Percentiles rank a stretch among this genome's conserved stretches.
phyloP scores from a whole-genome alignment of 148 eudicot species.

The Diospyros kaki region DNA sequence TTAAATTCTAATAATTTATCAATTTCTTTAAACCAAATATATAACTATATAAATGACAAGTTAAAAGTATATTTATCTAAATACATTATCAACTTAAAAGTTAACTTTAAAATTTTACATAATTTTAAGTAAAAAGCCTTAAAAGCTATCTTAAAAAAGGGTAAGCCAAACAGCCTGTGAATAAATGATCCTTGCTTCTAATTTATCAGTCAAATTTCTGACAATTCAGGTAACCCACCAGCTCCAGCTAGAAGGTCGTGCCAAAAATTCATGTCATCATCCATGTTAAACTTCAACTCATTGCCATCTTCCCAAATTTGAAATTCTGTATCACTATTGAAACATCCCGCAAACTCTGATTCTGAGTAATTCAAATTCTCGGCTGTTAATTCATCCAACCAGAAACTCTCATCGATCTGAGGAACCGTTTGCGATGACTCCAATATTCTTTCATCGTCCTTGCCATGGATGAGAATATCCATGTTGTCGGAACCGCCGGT shows the following conservation, averaged over 20 bases:
- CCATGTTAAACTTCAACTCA: neutral
- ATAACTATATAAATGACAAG: no score
- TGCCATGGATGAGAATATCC: neutral
- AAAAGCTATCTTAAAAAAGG: no score
- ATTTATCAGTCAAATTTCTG: constrained; percentile 31
- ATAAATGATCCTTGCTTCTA: no score
- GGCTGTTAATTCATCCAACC: constrained; percentile 32
- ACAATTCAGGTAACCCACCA: constrained; percentile 35
- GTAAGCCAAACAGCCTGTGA: no score
- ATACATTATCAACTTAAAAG: no score
- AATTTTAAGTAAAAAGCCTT: no score
- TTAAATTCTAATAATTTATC: no score
- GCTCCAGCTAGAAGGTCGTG: constrained; percentile 37
- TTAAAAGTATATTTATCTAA: no score
- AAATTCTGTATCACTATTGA: neutral
- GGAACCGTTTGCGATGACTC: constrained; percentile 25
- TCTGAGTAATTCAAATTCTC: constrained; percentile 2
- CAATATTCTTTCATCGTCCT: neutral
- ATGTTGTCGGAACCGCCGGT: constrained; percentile 14
- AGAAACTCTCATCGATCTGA: constrained; percentile 53
- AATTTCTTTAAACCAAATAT: no score
- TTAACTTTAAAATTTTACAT: no score
- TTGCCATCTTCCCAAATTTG: neutral
- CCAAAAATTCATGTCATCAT: constrained; percentile 43
- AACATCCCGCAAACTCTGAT: neutral